Conservation (phyloP, 441 rosid genomes). For the Jatropha multifida region DNA sequence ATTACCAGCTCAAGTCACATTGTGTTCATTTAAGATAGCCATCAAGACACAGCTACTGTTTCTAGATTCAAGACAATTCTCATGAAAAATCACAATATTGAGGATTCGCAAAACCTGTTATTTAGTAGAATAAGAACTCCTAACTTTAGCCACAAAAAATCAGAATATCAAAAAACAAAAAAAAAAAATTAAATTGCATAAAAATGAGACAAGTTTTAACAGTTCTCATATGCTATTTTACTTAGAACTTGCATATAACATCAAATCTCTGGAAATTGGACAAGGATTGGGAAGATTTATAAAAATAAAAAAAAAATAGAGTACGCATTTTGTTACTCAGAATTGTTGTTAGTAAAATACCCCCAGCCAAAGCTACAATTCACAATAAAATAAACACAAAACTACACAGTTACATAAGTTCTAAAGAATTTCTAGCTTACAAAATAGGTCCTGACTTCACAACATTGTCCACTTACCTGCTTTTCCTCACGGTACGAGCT, state of each 20-base stretch:
- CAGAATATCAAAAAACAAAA: not conserved
- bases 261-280: not conserved
- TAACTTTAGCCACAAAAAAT: not conserved
- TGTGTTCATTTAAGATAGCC: not conserved
- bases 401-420: not conserved
- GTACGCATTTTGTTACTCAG: too few relatives aligned
- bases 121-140: not conserved
- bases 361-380: too few relatives aligned
- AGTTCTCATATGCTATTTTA: not conserved
- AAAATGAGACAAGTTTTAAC: not conserved
- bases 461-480: slow-evolving; percentile 44
- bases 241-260: not conserved
- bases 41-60: not conserved
- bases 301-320: too few relatives aligned
- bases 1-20: not conserved
- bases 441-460: not conserved
- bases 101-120: not conserved
- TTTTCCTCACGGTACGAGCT: slow-evolving; percentile 86
- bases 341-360: too few relatives aligned
- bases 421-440: not conserved
- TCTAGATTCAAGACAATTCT: not conserved
- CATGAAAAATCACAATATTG: not conserved
- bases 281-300: too few relatives aligned
- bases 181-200: not conserved
- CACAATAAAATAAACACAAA: too few relatives aligned